Evolutionary conservation across 139 green algal species (phyloP).

Genomic region (Tetradesmus lagerheimii): DNA sequence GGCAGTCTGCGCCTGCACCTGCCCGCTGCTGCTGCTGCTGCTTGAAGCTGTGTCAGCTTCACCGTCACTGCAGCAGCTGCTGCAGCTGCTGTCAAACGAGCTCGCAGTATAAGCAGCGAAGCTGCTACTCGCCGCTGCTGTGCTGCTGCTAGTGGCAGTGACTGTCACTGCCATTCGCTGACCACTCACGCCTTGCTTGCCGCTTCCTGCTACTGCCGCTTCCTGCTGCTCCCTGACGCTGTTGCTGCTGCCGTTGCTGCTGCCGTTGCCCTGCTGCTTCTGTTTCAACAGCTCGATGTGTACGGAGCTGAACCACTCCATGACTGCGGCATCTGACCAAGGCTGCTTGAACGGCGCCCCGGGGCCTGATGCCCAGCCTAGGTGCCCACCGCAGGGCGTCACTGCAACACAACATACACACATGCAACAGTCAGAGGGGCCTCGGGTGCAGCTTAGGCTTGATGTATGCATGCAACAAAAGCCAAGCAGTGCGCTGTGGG

Average conservation of each 20-base stretch:
- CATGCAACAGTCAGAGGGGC: background rate
- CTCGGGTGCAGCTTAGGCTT: too few species aligned
- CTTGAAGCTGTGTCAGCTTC: background rate
- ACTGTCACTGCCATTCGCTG: background rate
- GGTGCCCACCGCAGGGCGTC: constrained; percentile 74
- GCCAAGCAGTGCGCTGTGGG: too few species aligned
- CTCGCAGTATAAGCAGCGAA: background rate
- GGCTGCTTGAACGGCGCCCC: constrained; percentile 66
- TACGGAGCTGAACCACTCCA: constrained; percentile 72
- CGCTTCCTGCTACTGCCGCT: background rate
- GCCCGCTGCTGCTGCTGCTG: background rate
- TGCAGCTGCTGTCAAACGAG: constrained; percentile 3
- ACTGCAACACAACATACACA: background rate
- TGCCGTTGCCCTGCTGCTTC: background rate
- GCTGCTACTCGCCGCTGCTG: background rate
- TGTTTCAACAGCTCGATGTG: constrained; percentile 33
- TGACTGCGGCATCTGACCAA: constrained; percentile 76
- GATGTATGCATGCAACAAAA: too few species aligned
- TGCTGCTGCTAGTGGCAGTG: background rate
- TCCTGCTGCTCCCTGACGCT: constrained; percentile 1
- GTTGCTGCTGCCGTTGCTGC: constrained; percentile 41
- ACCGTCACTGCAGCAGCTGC: background rate
- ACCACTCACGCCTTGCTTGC: background rate
- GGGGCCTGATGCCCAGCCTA: constrained; percentile 80
- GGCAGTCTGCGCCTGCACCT: background rate